Evolutionary conservation across 441 rosid species (phyloP).

Genomic region (Viola pubescens): DNA sequence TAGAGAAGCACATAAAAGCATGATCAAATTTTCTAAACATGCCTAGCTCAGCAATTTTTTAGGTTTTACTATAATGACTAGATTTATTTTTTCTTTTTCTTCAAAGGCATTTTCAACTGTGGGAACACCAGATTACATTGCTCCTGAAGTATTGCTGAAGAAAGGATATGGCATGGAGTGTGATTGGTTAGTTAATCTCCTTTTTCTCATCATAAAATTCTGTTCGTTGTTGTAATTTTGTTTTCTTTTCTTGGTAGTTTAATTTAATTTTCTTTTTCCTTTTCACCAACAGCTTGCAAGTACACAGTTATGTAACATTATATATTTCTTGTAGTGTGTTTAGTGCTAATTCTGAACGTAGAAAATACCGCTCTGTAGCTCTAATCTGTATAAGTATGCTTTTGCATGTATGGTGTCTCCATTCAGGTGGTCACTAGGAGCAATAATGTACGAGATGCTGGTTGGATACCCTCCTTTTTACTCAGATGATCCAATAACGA

Average conservation of each 20-base stretch:
- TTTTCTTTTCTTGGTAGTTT: background rate
- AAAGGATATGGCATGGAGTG: constrained; percentile 99
- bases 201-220: constrained; percentile 1
- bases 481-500: constrained; percentile 83
- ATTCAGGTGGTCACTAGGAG: constrained; percentile 96
- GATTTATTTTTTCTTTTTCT: constrained; percentile 12
- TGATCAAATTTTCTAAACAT: background rate
- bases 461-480: constrained; percentile 97
- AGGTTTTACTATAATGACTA: constrained; percentile 4
- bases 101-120: constrained; percentile 93
- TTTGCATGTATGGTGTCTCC: background rate
- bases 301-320: no score
- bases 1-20: background rate
- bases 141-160: constrained; percentile 96
- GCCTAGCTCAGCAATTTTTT: background rate
- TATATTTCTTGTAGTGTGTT: no score
- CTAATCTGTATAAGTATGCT: no score
- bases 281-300: background rate
- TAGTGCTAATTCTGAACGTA: no score
- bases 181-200: constrained; percentile 65
- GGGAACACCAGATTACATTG: constrained; percentile 98
- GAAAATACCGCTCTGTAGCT: no score
- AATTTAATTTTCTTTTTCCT: background rate
- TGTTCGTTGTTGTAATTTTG: background rate
- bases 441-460: constrained; percentile 97